Conservation (phyloP, 139 green algal species). For the Yamagishiella unicocca region DNA sequence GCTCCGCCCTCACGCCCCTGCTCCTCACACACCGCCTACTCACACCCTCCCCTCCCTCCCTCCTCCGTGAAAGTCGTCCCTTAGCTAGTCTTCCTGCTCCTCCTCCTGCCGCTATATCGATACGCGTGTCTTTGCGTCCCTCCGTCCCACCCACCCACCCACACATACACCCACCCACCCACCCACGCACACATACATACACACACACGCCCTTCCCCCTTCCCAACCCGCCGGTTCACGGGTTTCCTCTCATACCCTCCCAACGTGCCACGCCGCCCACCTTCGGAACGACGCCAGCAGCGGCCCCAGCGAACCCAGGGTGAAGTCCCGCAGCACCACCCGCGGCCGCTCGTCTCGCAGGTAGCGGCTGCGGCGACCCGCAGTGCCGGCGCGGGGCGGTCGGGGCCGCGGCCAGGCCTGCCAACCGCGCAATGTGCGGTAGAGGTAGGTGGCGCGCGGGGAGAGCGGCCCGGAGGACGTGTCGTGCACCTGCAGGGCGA, state of each 20-base stretch:
- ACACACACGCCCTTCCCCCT: background rate
- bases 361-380: conserved; percentile 9
- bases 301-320: conserved; percentile 9
- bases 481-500: conserved; percentile 3
- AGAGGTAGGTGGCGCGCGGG: conserved; percentile 23
- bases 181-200: background rate
- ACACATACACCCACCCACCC: background rate
- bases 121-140: too few relatives aligned
- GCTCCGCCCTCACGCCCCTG: too few relatives aligned
- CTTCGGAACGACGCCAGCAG: conserved; percentile 15
- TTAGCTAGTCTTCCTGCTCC: too few relatives aligned
- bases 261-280: background rate
- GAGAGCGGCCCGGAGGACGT: background rate
- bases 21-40: too few relatives aligned
- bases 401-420: conserved; percentile 40
- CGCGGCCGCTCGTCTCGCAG: conserved; percentile 39
- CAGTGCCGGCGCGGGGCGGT: background rate
- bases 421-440: conserved; percentile 35
- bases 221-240: background rate
- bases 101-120: too few relatives aligned
- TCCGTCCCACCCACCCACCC: background rate
- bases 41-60: too few relatives aligned
- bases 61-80: too few relatives aligned
- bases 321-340: conserved; percentile 41
- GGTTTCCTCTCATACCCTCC: background rate